Conservation (phyloP, 1,284 basidiomycete species). For the Cryptococcus sp. region DNA sequence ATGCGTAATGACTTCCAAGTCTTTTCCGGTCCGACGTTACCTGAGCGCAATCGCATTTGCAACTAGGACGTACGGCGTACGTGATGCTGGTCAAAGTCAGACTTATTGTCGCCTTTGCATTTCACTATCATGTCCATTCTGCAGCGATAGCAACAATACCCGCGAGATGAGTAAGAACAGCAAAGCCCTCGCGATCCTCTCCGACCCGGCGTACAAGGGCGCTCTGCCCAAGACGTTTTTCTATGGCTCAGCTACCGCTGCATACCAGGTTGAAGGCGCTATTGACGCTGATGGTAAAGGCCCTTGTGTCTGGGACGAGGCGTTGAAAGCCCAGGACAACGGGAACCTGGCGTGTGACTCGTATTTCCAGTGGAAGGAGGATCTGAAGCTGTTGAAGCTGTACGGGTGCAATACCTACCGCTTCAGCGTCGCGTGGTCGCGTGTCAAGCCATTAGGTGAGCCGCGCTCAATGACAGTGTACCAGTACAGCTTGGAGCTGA, state of each 20-base stretch:
- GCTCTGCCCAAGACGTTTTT: conserved; percentile 61
- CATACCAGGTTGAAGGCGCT: conserved; percentile 38
- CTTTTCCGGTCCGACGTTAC: too few species aligned
- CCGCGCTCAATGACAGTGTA: neutral
- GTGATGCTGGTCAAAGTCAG: too few species aligned
- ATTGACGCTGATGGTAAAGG: conserved; percentile 30
- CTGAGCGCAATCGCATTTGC: too few species aligned
- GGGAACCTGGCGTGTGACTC: conserved; percentile 31
- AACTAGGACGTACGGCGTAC: too few species aligned
- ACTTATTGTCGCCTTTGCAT: too few species aligned
- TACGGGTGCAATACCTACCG: conserved; percentile 61
- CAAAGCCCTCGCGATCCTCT: conserved; percentile 6
- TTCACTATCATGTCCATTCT: too few species aligned
- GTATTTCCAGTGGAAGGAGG: conserved; percentile 63
- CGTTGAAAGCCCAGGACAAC: conserved; percentile 60
- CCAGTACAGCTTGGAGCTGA: neutral
- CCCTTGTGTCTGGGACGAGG: conserved; percentile 59
- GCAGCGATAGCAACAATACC: too few species aligned
- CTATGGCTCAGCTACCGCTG: conserved; percentile 67
- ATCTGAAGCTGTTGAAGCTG: conserved; percentile 66
- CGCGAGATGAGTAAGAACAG: too few species aligned
- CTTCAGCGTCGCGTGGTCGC: conserved; percentile 70
- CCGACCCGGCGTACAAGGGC: conserved; percentile 12
- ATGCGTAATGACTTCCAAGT: too few species aligned
- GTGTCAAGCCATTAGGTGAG: conserved; percentile 62